These are phyloP conservation scores for Penicillium palitans DNA, from an alignment of 2,329 filamentous ascomycete genomes.

Conservation along the genomic window DNA sequence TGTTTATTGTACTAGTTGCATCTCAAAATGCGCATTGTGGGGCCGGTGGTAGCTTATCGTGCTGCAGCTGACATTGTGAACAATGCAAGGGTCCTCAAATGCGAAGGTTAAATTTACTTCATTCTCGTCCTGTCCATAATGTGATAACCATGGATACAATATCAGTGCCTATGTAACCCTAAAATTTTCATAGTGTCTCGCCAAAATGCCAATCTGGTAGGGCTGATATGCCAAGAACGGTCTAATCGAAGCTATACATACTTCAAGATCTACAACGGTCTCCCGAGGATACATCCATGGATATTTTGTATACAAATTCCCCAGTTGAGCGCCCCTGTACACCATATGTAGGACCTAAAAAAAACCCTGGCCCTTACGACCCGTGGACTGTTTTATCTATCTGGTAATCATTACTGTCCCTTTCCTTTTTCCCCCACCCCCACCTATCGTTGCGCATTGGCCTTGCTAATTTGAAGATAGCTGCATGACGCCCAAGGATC, in stretches of 20 bases:
- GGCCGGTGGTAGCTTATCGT: neutral
- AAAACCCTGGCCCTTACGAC: too few species aligned
- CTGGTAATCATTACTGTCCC: too few species aligned
- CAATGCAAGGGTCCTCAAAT: neutral
- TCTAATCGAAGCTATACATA: neutral
- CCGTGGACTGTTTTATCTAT: too few species aligned
- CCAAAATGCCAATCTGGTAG: neutral
- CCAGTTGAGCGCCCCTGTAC: too few species aligned
- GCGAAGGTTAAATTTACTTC: neutral
- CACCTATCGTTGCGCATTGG: too few species aligned
- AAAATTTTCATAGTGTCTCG: neutral
- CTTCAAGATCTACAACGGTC: neutral
- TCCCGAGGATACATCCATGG: too few species aligned
- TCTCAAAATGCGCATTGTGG: neutral
- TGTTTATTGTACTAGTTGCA: neutral
- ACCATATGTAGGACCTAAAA: too few species aligned
- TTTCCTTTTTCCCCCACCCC: too few species aligned
- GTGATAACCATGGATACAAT: neutral
- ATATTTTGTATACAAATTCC: too few species aligned
- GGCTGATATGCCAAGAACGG: neutral
- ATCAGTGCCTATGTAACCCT: neutral
- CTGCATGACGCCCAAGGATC: too few species aligned
- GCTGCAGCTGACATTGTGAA: neutral
- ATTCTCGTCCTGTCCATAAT: neutral
- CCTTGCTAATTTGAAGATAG: too few species aligned